Conservation (phyloP, 2,329 filamentous ascomycete genomes). For the Westerdykella sp. region DNA sequence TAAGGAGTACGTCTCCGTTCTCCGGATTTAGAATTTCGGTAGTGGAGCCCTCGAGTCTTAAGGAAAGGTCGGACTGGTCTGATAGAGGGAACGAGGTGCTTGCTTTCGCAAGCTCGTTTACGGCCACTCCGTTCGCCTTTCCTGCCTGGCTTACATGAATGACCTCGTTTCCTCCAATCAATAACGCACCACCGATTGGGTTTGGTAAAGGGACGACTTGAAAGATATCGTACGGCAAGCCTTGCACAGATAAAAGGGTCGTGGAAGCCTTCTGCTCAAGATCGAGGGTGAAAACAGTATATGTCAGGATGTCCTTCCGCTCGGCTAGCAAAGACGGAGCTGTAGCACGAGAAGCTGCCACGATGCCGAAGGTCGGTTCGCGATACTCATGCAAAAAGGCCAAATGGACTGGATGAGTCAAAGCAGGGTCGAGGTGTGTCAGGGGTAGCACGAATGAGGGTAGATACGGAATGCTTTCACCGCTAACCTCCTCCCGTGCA, state of each 20-base stretch:
- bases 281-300: conserved; percentile 93
- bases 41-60: conserved; percentile 75
- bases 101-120: conserved; percentile 83
- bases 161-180: conserved; percentile 83
- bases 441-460: conserved; percentile 90
- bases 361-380: conserved; percentile 92
- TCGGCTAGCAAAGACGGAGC: conserved; percentile 68
- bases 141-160: conserved; percentile 95
- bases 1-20: conserved; percentile 76
- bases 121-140: conserved; percentile 83
- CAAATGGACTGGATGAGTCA: conserved; percentile 85
- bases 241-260: conserved; percentile 77
- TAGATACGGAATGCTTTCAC: conserved; percentile 65
- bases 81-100: conserved; percentile 76
- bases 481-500: conserved; percentile 34
- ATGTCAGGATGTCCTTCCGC: conserved; percentile 77
- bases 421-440: conserved; percentile 76
- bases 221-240: conserved; percentile 81
- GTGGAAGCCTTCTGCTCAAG: conserved; percentile 90
- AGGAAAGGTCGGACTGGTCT: conserved; percentile 74
- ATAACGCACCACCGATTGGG: conserved; percentile 80
- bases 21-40: conserved; percentile 72
- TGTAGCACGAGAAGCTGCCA: conserved; percentile 68
- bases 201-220: conserved; percentile 74
- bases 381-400: conserved; percentile 94